A percentile compares a stretch with the other conserved stretches of the same genome.
Conservation (phyloP, 352 stramenopile species). For the Thalassiosira sp. region DNA sequence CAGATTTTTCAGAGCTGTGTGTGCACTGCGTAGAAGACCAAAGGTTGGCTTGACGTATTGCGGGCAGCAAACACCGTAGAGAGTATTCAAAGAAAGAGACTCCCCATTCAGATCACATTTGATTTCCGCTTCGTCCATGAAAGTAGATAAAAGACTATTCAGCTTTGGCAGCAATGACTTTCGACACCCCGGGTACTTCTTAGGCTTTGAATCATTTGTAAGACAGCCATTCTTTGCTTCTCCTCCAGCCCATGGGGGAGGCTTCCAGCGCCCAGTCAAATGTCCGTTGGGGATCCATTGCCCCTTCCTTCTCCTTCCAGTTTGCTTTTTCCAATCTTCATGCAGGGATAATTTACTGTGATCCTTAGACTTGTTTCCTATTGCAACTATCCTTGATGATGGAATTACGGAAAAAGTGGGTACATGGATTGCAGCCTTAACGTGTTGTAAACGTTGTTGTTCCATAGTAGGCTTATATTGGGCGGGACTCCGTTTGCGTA, state of each 20-base stretch:
- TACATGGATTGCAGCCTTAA: not conserved
- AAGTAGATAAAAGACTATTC: slow-evolving; percentile 26
- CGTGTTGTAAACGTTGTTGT: not conserved
- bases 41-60: slow-evolving; percentile 38
- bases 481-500: not conserved
- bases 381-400: not conserved
- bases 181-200: slow-evolving; percentile 27
- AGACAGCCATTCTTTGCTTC: not conserved
- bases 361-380: not conserved
- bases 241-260: slow-evolving; percentile 22
- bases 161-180: slow-evolving; percentile 35
- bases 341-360: slow-evolving; percentile 13
- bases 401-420: slow-evolving; percentile 15
- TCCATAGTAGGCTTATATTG: not conserved
- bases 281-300: slow-evolving; percentile 42
- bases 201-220: slow-evolving; percentile 8
- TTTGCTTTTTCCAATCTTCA: slow-evolving; percentile 27
- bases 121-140: slow-evolving; percentile 5
- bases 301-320: slow-evolving; percentile 10
- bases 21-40: slow-evolving; percentile 33
- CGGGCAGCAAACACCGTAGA: slow-evolving; percentile 38
- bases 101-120: not conserved
- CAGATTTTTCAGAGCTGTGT: slow-evolving; percentile 29
- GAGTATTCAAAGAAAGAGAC: not conserved
- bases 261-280: slow-evolving; percentile 35